These are phyloP conservation scores for Lizanozyma gosingica DNA, from an alignment of 1,139 yeast genomes.

Conservation along the genomic window DNA sequence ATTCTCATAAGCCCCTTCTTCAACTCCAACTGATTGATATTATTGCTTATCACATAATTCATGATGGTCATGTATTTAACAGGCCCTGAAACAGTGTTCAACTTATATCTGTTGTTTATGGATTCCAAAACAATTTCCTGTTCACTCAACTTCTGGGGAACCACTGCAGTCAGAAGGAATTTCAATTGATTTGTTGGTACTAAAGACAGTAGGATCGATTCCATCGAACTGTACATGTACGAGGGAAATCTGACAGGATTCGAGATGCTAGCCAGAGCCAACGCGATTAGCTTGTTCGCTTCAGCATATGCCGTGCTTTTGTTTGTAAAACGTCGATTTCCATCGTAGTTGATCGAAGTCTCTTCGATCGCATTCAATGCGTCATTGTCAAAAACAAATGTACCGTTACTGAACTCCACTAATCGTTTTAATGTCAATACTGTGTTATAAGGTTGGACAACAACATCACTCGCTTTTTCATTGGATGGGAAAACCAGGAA, in stretches of 20 bases:
- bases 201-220: constrained; percentile 72
- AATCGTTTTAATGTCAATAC: constrained; percentile 72
- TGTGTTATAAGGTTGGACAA: constrained; percentile 93
- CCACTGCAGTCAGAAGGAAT: constrained; percentile 76
- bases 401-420: constrained; percentile 77
- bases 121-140: constrained; percentile 81
- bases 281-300: constrained; percentile 77
- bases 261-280: constrained; percentile 77
- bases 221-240: constrained; percentile 80
- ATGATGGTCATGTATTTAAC: constrained; percentile 58
- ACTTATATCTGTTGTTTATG: constrained; percentile 67
- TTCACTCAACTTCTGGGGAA: constrained; percentile 66
- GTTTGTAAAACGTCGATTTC: constrained; percentile 26
- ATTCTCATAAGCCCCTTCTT: constrained; percentile 74
- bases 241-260: constrained; percentile 88
- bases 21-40: constrained; percentile 62
- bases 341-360: constrained; percentile 32
- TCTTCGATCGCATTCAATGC: constrained; percentile 64
- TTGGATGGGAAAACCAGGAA: constrained; percentile 80
- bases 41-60: constrained; percentile 64
- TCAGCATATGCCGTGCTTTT: constrained; percentile 52
- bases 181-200: constrained; percentile 88
- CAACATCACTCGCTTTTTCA: constrained; percentile 79
- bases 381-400: constrained; percentile 83
- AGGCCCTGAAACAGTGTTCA: constrained; percentile 40